Conservation (phyloP, 2,329 filamentous ascomycete species). For the Hymenoscyphus albidus region DNA sequence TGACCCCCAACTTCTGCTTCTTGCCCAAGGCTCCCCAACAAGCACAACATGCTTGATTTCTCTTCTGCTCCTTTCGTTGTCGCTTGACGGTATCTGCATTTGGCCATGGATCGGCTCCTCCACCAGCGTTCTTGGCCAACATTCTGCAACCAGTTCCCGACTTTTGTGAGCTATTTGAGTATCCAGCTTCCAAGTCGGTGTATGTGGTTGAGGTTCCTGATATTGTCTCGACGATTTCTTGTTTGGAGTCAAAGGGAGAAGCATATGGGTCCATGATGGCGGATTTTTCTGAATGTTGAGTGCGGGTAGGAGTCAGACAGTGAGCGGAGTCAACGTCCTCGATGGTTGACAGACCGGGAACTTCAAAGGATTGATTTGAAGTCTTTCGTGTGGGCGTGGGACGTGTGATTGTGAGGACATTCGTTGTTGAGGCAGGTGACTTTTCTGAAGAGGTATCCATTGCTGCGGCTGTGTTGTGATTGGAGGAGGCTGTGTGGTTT, state of each 20-base stretch:
- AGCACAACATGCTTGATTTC: conserved; percentile 12
- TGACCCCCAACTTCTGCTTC: conserved; percentile 14
- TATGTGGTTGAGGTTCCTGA: neutral
- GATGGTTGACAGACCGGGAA: conserved; percentile 54
- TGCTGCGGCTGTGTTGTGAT: conserved; percentile 3
- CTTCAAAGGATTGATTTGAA: conserved; percentile 17
- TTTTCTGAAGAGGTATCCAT: conserved; percentile 19
- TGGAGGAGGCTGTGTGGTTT: neutral
- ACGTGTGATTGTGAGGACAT: conserved; percentile 21
- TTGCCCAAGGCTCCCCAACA: conserved; percentile 13
- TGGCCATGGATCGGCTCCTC: conserved; percentile 13
- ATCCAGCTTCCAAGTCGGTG: conserved; percentile 9
- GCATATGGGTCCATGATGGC: conserved; percentile 11
- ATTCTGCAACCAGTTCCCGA: conserved; percentile 6
- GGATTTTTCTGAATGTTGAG: conserved; percentile 17
- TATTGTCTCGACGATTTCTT: conserved; percentile 7
- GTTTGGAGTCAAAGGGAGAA: conserved; percentile 10
- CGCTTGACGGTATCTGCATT: conserved; percentile 5
- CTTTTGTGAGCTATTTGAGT: neutral
- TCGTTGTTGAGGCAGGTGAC: conserved; percentile 3
- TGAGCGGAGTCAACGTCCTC: conserved; percentile 42
- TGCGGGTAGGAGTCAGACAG: conserved; percentile 14
- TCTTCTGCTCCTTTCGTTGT: conserved; percentile 11
- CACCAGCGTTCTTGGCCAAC: conserved; percentile 8
- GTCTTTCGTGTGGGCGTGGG: conserved; percentile 14